Conservation (phyloP, 2,329 filamentous ascomycete species). For the Nannizzia gypsea region DNA sequence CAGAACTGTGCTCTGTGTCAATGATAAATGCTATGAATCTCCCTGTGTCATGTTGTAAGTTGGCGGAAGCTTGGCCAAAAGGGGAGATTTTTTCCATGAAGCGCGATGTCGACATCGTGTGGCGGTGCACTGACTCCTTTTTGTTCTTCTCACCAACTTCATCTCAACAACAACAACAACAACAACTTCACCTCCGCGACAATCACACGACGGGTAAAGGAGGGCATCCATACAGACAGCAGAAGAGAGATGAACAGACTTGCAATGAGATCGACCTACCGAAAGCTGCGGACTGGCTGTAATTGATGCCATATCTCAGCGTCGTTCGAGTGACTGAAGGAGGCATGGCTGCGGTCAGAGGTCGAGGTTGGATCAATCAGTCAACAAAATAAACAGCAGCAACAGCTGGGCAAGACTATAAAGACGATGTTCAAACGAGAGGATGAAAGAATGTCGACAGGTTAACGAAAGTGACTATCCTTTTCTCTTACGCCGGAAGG, state of each 20-base stretch:
- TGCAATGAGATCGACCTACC: neutral
- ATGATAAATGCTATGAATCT: neutral
- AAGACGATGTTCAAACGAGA: neutral
- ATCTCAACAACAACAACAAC: no score
- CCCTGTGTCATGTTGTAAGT: neutral
- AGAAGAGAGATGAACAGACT: neutral
- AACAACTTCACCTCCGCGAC: neutral
- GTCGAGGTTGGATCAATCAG: neutral
- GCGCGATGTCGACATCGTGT: conserved; percentile 4
- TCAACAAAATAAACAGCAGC: neutral
- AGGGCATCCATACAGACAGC: neutral
- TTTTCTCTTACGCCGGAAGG: neutral
- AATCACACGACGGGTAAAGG: neutral
- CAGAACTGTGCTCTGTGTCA: neutral
- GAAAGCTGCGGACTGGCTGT: neutral
- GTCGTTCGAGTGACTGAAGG: neutral
- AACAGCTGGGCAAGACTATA: neutral
- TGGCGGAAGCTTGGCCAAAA: neutral
- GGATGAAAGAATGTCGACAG: neutral
- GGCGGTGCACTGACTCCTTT: neutral
- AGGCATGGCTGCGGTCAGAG: neutral
- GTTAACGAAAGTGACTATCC: neutral
- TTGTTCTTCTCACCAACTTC: neutral
- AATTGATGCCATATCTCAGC: conserved; percentile 3
- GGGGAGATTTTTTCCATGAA: neutral